Base-by-base conservation (phyloP, 257 asterid species). In the Penstemon barbatus region DNA sequence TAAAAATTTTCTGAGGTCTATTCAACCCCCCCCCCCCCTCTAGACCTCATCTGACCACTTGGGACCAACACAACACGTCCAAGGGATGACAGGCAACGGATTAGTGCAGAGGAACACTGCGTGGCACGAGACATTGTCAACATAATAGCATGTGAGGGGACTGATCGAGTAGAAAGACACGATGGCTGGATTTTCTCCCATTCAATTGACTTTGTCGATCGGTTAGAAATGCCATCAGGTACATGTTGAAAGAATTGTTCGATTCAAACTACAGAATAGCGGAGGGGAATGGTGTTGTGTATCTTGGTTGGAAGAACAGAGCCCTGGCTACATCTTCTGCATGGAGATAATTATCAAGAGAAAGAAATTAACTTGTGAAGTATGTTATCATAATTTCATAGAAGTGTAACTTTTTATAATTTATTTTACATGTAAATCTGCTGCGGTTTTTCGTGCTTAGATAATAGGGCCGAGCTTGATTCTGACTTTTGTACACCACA, bases 281-380 rank as follows among this genome's bases (percentile, higher is more conserved):
- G 0, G 93, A 87, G 65, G 79, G 74, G 36, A 70, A 87, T 11
- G 97, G 95, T 1, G 91, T 89, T 0, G 65, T 92, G 64, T 87
- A 77, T 74, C 97, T 92, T 44, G 96, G 97, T 57, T 89, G 97
- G 96, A 92, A 89, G 84, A 85, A 78, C 74, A 80, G 95, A 72
- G 82, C 85, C 58, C 67, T 91, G 13, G 74, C 93, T 10, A 82
- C 97, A 25, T 63, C 70, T 71, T 91, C 97, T 15, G 97, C 97
- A 2, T 92, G 98, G 96, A 89, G 86, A 71, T 91, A 63, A 77
- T 44, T 6, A 36, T 15, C 57, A 12, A 45, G 57, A 3, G 40
- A 37, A 44, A 39, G n/a, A 63, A 61, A 51, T 18, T 5, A 39
- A 44, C 6, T 7, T 57, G 3, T 8, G 13, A 54, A 15, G 51